Base-by-base conservation (phyloP, 202 grass and related monocot species). In the Zizania palustris region DNA sequence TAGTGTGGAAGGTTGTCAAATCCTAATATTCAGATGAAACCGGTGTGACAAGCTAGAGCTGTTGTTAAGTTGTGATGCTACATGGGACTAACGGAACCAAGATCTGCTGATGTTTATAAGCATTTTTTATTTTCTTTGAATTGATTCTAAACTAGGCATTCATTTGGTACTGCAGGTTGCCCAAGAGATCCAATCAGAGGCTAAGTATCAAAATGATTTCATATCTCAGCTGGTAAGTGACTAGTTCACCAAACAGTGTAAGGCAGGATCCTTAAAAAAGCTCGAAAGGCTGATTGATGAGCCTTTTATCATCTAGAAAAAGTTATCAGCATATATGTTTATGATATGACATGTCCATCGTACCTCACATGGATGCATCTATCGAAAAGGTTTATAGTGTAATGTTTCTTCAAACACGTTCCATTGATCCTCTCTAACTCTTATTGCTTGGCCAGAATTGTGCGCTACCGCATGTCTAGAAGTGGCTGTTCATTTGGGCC, bases 161-260 rank as follows among this genome's bases (percentile, higher is more conserved):
- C 9, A 48, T 84, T 58, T 57, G 51, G 13, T 37, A 15, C 54
- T 82, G 18, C 88, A 97, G 93, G 90, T 93, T 73, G 88, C 86
- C 70, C 82, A 91, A 51, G 88, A 82, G 67, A 93, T 93, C 50
- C 72, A 85, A 74, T 63, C 70, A 12, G 88, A 97, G 81, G 90
- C 82, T 10, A 89, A 84, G 75, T 89, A 71, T 65, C 86, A 93
- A 42, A 87, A 88, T 53, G 79, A 91, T 85, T 85, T 89, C 79
- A 88, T 88, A 66, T 80, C 79, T 76, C 84, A 89, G 48, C 34
- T 89, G 81, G 90, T 91, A 69, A 85, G 85, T 90, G 48, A 56
- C 65, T 48, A 61, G 15, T 22, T 67, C 66, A 46, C 11, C 3
- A 4, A 76, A 54, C 11, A 78, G 14, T 67, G 12, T 58, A 13